These are phyloP conservation scores for Sicyos edulis DNA, from an alignment of 306 rosid species.

Conservation along the genomic window DNA sequence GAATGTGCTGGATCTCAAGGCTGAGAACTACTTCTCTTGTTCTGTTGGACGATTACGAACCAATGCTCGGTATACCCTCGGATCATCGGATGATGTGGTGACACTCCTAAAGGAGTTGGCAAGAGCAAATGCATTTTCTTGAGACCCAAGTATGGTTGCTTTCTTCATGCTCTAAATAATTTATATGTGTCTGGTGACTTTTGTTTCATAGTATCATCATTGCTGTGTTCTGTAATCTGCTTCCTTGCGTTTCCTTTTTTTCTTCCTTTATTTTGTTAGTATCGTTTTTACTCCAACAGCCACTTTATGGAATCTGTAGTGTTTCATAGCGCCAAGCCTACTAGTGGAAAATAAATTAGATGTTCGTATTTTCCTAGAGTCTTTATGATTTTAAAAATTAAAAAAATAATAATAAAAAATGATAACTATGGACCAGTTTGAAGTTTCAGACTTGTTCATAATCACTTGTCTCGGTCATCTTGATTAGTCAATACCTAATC, in stretches of 20 bases:
- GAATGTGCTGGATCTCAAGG: constrained; percentile 89
- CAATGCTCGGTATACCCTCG: constrained; percentile 65
- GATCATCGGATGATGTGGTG: constrained; percentile 64
- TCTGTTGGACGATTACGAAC: constrained; percentile 74
- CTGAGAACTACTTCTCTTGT: constrained; percentile 89
- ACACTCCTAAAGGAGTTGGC: constrained; percentile 57
- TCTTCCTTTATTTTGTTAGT: background rate
- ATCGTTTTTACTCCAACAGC: background rate
- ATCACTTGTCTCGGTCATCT: too few relatives aligned
- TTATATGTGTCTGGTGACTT: background rate
- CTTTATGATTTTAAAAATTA: too few relatives aligned
- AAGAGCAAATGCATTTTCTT: constrained; percentile 18
- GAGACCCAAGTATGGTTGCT: background rate
- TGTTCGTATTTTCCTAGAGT: background rate
- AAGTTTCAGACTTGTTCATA: too few relatives aligned
- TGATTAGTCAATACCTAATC: too few relatives aligned
- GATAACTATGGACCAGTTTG: too few relatives aligned
- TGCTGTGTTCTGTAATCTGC: constrained; percentile 14
- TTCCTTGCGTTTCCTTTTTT: background rate
- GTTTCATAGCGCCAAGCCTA: background rate
- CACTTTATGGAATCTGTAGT: background rate
- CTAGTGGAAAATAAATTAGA: background rate
- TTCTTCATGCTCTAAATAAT: background rate
- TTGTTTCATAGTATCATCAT: background rate
- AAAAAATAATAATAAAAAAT: too few relatives aligned